Percentiles rank a stretch among this genome's conserved stretches.
phyloP scores from a whole-genome alignment of 371 early-diverging fungal species.

The Chytridium lagenaria region DNA sequence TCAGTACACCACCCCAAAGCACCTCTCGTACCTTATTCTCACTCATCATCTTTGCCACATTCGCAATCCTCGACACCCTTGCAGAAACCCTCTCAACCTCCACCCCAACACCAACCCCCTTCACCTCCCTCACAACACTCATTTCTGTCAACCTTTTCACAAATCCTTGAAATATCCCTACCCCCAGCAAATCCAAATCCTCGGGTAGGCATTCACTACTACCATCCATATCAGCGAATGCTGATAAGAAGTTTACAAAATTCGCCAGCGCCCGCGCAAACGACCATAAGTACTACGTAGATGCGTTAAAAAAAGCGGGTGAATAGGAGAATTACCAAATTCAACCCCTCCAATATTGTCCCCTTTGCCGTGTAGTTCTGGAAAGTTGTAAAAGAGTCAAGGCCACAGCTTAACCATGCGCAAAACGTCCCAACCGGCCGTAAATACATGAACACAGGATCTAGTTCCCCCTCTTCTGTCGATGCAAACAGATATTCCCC shows the following conservation, averaged over 20 bases:
- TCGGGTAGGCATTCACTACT: constrained; percentile 41
- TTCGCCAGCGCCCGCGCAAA: constrained; percentile 1
- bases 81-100: constrained; percentile 4
- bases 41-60: constrained; percentile 17
- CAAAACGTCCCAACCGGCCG: constrained; percentile 20
- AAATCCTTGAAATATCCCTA: constrained; percentile 30
- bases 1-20: not conserved
- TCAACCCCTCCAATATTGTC: not conserved
- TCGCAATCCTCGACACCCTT: not conserved
- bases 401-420: constrained; percentile 18
- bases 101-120: not conserved
- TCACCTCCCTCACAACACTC: constrained; percentile 7
- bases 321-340: not conserved
- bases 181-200: constrained; percentile 39
- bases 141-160: constrained; percentile 16
- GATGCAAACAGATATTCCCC: not conserved
- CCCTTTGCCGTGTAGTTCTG: constrained; percentile 14
- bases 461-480: not conserved
- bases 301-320: not conserved
- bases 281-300: not conserved
- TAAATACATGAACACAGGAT: constrained; percentile 17
- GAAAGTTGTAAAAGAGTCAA: constrained; percentile 18
- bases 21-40: constrained; percentile 1
- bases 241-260: constrained; percentile 6
- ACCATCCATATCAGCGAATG: constrained; percentile 36